Evolutionary conservation across 495 filamentous ascomycete genomes (phyloP), one percentile per base, ranked within the genome.

Genomic region (Aspergillus hancockii): DNA sequence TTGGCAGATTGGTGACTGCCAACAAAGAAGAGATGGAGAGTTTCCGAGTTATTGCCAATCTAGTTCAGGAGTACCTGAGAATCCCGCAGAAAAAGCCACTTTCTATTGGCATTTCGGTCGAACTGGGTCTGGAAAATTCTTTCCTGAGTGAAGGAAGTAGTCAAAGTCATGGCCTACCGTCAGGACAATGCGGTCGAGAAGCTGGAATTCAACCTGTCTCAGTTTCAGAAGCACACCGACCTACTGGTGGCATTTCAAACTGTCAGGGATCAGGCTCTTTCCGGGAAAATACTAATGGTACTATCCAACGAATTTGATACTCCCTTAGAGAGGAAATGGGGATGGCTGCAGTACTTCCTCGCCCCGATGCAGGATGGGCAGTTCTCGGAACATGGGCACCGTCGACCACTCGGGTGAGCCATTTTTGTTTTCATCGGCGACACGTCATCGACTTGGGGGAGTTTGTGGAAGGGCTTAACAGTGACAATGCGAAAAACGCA

Each of bases 261-360:
- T 13, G 30, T 59, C 14, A 32, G 57, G 1, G 57, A 59, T 22
- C 16, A 13, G 2, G 36, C 14, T 14, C n/a, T 59, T 1, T 45
- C 49, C 0, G 16, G 16, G 13, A 22, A 45, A 46, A 45, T 46
- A 10, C 57, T 49, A 4, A 8, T 59, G 21, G 57, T 47, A 6
- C n/a, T 59, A 0, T 59, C 52, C 25, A 49, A 59, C 40, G 57
- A 59, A 40, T 59, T 59, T 25, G 57, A 59, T 32, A 36, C 19
- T 13, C 12, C 34, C 5, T 53, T 58, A 30, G 36, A 34, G 4
- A 52, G 8, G 16, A 21, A 43, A 18, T 31, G 52, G 9, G 57
- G 57, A 14, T 59, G 57, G 57, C 57, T 59, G 7, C 25, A 36
- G 32, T 59, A 59, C 25, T 53, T 59, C 28, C 57, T 59, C 3